Conservation (phyloP, 1,139 yeast species). For the Sugiyamaella sp. region DNA sequence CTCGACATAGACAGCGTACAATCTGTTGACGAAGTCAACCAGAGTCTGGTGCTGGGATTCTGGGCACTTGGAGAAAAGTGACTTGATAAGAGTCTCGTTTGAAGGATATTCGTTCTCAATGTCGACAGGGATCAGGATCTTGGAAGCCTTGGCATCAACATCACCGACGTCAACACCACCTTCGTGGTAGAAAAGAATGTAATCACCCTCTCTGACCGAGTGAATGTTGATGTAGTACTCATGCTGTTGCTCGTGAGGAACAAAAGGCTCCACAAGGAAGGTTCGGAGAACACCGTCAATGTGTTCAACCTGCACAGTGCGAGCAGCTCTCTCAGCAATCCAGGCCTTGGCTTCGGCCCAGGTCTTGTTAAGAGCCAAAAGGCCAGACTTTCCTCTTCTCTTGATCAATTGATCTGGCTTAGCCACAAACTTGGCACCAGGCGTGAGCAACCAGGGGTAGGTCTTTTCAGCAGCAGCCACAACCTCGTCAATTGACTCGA, state of each 20-base stretch:
- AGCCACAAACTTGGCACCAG: conserved; percentile 48
- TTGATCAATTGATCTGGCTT: conserved; percentile 53
- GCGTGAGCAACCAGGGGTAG: conserved; percentile 47
- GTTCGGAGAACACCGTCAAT: conserved; percentile 46
- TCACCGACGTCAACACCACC: conserved; percentile 55
- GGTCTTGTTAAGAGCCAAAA: conserved; percentile 49
- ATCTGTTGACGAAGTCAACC: conserved; percentile 50
- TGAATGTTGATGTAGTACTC: conserved; percentile 53
- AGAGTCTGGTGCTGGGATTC: conserved; percentile 46
- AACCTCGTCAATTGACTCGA: conserved; percentile 40
- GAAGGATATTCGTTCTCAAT: conserved; percentile 47
- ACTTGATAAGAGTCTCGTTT: conserved; percentile 41
- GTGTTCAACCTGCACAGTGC: conserved; percentile 47
- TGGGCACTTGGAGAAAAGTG: conserved; percentile 47
- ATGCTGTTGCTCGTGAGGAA: conserved; percentile 50
- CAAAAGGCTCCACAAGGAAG: conserved; percentile 52
- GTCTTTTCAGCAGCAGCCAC: conserved; percentile 44
- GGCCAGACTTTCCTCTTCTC: conserved; percentile 52
- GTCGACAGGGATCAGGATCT: conserved; percentile 49
- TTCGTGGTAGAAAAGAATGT: conserved; percentile 52
- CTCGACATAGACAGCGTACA: conserved; percentile 52
- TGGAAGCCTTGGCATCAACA: conserved; percentile 51
- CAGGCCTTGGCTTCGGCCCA: conserved; percentile 50
- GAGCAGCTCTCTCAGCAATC: conserved; percentile 49
- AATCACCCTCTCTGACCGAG: conserved; percentile 53